Base-by-base conservation (phyloP, 2,329 filamentous ascomycete genomes). In the Monilinia fructicola region DNA sequence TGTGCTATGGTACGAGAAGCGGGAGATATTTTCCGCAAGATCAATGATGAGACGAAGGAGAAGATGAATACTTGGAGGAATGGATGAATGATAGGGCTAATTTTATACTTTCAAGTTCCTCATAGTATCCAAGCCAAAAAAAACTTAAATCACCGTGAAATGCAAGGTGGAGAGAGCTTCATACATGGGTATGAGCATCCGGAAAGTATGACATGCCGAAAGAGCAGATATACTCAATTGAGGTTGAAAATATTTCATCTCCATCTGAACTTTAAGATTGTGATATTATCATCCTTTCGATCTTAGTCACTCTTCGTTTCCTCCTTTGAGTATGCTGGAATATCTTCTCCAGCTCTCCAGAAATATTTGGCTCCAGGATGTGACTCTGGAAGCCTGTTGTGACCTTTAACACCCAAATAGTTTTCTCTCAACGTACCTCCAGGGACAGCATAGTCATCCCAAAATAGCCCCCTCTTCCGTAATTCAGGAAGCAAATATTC, bases 401-500 rank as follows among this genome's bases (percentile, higher is more conserved):
- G 81, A 0, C 84, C 85, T 14, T 78, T 74, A 28, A 78, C 78
- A 21, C 80, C 79, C 66, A 85, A 85, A 67, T 88, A 79, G 73
- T 88, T 88, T 76, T 89, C 86, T 11, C 86, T 79, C 69, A 87
- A 86, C 0, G 85, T 87, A 0, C 85, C 85, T 1, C 81, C 82
- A 0, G 82, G 81, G 2, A 86, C 83, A 9, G 81, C 79, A 71
- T 83, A 83, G 54, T 81, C 79, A 23, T 82, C 76, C 71, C 71
- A 73, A 74, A 88, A 87, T 6, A 87, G 73, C 0, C 87, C 86
- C 28, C 88, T 79, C 14, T 78, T 78, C 38, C 81, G 82, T 23
- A 91, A 78, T 71, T 90, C 89, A 0, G 88, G 89, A 1, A 91
- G 74, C 9, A 91, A 76, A 1, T 88, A 79, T 35, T 90, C 85